Conservation (phyloP, 2,329 filamentous ascomycete species). For the Colletotrichum trifolii region DNA sequence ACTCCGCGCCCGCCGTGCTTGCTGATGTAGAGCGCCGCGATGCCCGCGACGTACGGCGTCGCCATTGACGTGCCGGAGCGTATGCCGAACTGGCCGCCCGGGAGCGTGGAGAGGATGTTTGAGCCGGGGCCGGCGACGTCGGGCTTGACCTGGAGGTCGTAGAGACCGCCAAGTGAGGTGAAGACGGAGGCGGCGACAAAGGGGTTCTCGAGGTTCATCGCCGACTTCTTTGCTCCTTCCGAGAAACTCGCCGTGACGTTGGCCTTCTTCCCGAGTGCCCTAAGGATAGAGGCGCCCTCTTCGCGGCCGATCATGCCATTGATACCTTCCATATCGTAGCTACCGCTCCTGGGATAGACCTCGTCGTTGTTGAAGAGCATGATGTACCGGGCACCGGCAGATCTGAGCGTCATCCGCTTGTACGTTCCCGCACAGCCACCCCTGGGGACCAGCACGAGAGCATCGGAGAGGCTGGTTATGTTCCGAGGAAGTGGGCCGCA, state of each 20-base stretch:
- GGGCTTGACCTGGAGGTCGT: slow-evolving; percentile 62
- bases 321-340: not conserved
- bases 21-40: slow-evolving; percentile 59
- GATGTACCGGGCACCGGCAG: slow-evolving; percentile 52
- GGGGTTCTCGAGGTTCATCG: slow-evolving; percentile 17
- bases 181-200: slow-evolving; percentile 43
- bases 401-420: slow-evolving; percentile 51
- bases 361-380: slow-evolving; percentile 51
- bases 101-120: slow-evolving; percentile 61
- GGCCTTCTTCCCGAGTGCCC: slow-evolving; percentile 8
- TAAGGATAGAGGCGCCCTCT: slow-evolving; percentile 8
- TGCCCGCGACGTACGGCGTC: slow-evolving; percentile 63
- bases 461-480: slow-evolving; percentile 51
- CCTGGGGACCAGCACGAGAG: slow-evolving; percentile 51
- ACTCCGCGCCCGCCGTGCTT: slow-evolving; percentile 52
- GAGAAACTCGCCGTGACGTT: slow-evolving; percentile 21
- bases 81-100: slow-evolving; percentile 55
- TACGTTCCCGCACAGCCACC: slow-evolving; percentile 32
- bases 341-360: slow-evolving; percentile 20
- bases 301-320: slow-evolving; percentile 11
- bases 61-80: slow-evolving; percentile 68
- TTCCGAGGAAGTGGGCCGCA: slow-evolving; percentile 51
- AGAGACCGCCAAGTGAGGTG: slow-evolving; percentile 63
- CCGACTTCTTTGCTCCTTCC: not conserved
- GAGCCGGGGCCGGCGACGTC: slow-evolving; percentile 62